Evolutionary conservation across 1,139 yeast species (phyloP).

Genomic region (Hyphopichia burtonii): DNA sequence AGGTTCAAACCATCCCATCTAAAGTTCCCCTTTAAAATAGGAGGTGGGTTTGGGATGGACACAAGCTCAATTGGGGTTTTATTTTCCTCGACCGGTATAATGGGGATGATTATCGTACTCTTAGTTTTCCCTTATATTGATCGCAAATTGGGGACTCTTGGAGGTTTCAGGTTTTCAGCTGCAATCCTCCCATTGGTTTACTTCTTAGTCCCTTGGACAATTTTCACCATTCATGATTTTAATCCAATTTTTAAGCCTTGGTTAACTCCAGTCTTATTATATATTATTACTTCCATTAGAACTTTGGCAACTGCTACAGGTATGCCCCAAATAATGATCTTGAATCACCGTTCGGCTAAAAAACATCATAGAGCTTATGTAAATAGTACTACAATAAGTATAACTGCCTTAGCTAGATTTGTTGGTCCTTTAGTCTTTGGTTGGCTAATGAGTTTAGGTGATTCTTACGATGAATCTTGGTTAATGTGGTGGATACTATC

Average conservation of each 20-base stretch:
- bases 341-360: slow-evolving; percentile 49
- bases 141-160: slow-evolving; percentile 19
- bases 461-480: slow-evolving; percentile 42
- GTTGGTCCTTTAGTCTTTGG: slow-evolving; percentile 64
- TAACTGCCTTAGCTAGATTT: slow-evolving; percentile 55
- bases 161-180: slow-evolving; percentile 19
- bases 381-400: slow-evolving; percentile 49
- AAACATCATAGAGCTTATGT: slow-evolving; percentile 51
- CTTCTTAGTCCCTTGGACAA: slow-evolving; percentile 19
- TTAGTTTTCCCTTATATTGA: slow-evolving; percentile 24
- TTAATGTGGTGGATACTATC: slow-evolving; percentile 52
- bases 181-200: slow-evolving; percentile 22
- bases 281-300: slow-evolving; percentile 13
- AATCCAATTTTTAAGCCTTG: slow-evolving; percentile 15
- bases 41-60: slow-evolving; percentile 49
- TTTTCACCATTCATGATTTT: slow-evolving; percentile 19
- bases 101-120: slow-evolving; percentile 23
- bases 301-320: slow-evolving; percentile 21
- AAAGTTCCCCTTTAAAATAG: slow-evolving; percentile 41
- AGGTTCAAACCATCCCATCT: slow-evolving; percentile 32
- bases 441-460: slow-evolving; percentile 48
- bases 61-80: slow-evolving; percentile 20
- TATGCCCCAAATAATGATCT: slow-evolving; percentile 19
- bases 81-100: slow-evolving; percentile 24
- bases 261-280: slow-evolving; percentile 10